Conservation (phyloP, 2,329 filamentous ascomycete genomes). For the Aspergillus persii region DNA sequence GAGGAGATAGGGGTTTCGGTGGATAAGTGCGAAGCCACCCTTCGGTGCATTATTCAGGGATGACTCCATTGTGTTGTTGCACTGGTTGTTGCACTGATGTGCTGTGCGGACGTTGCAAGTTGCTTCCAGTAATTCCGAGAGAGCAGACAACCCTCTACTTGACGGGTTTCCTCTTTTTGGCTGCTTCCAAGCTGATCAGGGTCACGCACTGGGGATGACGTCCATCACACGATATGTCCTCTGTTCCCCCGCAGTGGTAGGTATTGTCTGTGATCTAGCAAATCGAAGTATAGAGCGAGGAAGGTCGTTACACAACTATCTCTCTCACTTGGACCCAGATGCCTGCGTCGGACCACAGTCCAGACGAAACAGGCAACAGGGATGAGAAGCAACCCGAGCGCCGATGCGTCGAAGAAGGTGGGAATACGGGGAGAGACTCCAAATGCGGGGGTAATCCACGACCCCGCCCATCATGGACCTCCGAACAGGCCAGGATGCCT, state of each 20-base stretch:
- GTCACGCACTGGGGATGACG: neutral
- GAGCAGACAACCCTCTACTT: neutral
- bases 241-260: neutral
- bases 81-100: neutral
- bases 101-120: neutral
- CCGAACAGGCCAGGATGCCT: too few species aligned
- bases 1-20: constrained; percentile 46
- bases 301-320: too few species aligned
- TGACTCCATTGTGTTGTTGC: constrained; percentile 5
- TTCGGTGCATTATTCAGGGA: constrained; percentile 12
- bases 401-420: neutral
- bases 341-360: too few species aligned
- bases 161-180: neutral
- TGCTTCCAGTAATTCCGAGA: neutral
- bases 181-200: neutral
- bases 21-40: constrained; percentile 27
- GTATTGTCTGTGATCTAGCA: neutral
- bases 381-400: too few species aligned
- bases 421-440: neutral
- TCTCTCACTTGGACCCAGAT: too few species aligned
- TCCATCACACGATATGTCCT: neutral
- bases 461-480: neutral
- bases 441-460: neutral
- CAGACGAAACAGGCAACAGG: too few species aligned
- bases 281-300: neutral